phyloP scores from a whole-genome alignment of 352 stramenopile species.

The Phytophthora kernoviae region DNA sequence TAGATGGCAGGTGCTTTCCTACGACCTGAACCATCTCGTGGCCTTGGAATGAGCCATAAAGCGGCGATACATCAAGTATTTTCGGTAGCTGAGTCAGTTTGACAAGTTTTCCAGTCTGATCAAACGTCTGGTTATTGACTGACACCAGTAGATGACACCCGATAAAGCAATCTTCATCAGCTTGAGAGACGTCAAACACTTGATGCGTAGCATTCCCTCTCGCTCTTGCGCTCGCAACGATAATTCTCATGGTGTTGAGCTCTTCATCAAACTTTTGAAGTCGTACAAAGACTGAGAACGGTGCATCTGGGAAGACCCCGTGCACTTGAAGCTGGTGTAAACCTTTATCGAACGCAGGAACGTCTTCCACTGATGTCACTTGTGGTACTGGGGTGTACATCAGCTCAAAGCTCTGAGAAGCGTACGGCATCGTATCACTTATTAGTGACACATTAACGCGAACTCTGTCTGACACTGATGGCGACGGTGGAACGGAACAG shows the following conservation, averaged over 20 bases:
- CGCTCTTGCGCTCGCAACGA: conserved; percentile 5
- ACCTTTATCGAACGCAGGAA: conserved; percentile 7
- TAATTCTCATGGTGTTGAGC: background rate
- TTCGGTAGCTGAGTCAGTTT: conserved; percentile 10
- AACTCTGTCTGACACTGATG: background rate
- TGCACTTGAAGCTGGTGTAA: conserved; percentile 21
- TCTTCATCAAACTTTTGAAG: conserved; percentile 19
- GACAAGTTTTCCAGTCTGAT: conserved; percentile 27
- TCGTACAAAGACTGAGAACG: conserved; percentile 13
- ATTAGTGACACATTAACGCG: conserved; percentile 39
- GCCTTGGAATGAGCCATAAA: conserved; percentile 36
- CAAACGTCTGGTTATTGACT: conserved; percentile 49
- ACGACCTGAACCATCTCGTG: conserved; percentile 35
- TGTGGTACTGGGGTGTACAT: conserved; percentile 30
- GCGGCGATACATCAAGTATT: conserved; percentile 19
- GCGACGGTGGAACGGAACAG: conserved; percentile 29
- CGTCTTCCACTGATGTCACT: conserved; percentile 28
- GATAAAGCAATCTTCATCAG: conserved; percentile 11
- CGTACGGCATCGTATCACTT: conserved; percentile 16
- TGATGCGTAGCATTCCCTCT: conserved; percentile 22
- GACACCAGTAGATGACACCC: conserved; percentile 43
- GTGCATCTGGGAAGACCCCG: conserved; percentile 14
- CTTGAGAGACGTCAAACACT: conserved; percentile 11
- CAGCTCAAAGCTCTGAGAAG: conserved; percentile 34
- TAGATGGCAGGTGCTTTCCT: conserved; percentile 21